phyloP scores from a whole-genome alignment of 73 alveolate species.

The Paramecium primaurelia region DNA sequence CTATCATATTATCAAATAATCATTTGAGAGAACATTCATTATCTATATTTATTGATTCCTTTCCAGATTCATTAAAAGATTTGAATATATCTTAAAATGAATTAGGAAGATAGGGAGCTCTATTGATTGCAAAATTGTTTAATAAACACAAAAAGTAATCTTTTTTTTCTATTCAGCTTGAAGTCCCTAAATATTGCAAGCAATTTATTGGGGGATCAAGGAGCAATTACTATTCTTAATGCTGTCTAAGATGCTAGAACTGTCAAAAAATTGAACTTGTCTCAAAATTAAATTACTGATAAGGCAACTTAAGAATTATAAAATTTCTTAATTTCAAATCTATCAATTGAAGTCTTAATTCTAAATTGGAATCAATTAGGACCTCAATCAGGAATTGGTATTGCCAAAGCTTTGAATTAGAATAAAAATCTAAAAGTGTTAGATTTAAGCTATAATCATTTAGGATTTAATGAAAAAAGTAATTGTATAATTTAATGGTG shows the following conservation, averaged over 20 bases:
- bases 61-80: neutral
- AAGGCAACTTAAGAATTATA: neutral
- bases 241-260: neutral
- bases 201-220: neutral
- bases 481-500: neutral
- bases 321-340: neutral
- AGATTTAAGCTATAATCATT: neutral
- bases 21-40: neutral
- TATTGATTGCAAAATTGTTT: neutral
- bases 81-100: neutral
- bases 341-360: neutral
- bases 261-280: neutral
- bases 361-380: conserved; percentile 41
- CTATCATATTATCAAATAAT: neutral
- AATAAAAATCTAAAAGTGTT: neutral
- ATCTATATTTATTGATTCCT: conserved; percentile 16
- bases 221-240: neutral
- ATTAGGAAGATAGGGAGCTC: conserved; percentile 13
- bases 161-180: neutral
- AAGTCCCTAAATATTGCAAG: neutral
- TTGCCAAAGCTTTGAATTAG: neutral
- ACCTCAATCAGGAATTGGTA: neutral
- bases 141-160: neutral
- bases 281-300: neutral
- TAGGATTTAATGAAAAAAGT: conserved; percentile 7